Evolutionary conservation across 2,329 filamentous ascomycete species (phyloP).

Genomic region (Whalleya microplaca): DNA sequence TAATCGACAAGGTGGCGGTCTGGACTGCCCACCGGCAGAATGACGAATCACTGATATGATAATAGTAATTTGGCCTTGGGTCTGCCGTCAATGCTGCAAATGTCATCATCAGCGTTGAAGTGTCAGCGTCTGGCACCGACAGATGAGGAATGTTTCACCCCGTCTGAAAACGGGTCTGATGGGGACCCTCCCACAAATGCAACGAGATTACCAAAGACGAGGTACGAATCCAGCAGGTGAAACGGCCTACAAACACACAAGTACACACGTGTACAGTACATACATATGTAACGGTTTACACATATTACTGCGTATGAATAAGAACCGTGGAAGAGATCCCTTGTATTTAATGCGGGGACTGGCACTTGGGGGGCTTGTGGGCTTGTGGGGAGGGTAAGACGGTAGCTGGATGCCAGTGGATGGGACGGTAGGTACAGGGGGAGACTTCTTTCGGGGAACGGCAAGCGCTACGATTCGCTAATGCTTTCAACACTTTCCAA

Average conservation of each 20-base stretch:
- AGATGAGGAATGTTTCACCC: neutral
- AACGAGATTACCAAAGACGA: neutral
- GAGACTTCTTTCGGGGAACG: constrained; percentile 26
- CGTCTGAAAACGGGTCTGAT: neutral
- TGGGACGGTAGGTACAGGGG: neutral
- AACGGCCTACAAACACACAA: neutral
- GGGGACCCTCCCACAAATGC: neutral
- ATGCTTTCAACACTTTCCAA: constrained; percentile 1
- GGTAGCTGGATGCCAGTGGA: neutral
- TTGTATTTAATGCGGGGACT: neutral
- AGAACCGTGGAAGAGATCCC: no score
- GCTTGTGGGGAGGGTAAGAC: neutral
- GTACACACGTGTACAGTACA: neutral
- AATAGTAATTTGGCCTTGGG: no score
- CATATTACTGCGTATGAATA: no score
- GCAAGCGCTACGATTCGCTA: constrained; percentile 24
- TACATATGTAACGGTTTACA: no score
- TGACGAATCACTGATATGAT: neutral
- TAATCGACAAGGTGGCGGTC: neutral
- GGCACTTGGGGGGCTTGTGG: no score
- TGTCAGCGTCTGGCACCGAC: neutral
- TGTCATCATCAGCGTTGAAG: neutral
- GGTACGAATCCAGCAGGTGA: neutral
- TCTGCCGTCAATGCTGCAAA: no score
- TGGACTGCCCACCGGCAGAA: neutral